Percentiles rank a stretch among this genome's conserved stretches.
These are phyloP conservation scores for Lichtheimia ornata DNA, from an alignment of 371 early-diverging fungal genomes.

Conservation along the genomic window DNA sequence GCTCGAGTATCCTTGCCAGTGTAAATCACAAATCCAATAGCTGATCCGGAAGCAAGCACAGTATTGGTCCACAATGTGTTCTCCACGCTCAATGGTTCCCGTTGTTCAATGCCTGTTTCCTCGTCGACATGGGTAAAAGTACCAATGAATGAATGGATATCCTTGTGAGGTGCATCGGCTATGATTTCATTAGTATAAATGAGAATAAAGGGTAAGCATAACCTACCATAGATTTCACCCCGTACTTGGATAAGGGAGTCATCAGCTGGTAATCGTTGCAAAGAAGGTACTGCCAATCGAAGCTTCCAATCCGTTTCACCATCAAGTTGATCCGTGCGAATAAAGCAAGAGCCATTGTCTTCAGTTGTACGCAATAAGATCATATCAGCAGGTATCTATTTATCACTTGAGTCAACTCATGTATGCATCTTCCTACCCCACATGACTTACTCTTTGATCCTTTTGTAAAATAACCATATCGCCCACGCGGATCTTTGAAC, in stretches of 20 bases:
- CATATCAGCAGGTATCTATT: constrained; percentile 88
- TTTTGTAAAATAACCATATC: constrained; percentile 91
- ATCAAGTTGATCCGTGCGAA: constrained; percentile 99
- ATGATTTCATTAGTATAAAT: constrained; percentile 6
- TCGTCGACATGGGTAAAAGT: constrained; percentile 64
- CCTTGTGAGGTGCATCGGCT: constrained; percentile 95
- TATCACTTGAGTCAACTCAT: no score
- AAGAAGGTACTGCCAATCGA: constrained; percentile 79
- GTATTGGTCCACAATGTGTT: constrained; percentile 99
- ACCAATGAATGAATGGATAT: constrained; percentile 96
- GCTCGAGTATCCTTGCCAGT: constrained; percentile 98
- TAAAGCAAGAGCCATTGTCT: constrained; percentile 89
- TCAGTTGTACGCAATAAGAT: constrained; percentile 89
- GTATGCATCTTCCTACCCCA: no score
- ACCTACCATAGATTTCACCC: constrained; percentile 75
- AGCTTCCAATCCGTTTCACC: constrained; percentile 99
- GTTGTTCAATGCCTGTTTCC: constrained; percentile 47
- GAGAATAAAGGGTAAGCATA: neutral
- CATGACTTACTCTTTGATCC: constrained; percentile 73
- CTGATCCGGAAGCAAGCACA: constrained; percentile 93
- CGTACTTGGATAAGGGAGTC: constrained; percentile 57
- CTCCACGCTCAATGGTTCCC: constrained; percentile 83
- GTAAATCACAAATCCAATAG: constrained; percentile 93
- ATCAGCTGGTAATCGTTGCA: constrained; percentile 73
- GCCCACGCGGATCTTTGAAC: constrained; percentile 90